These are phyloP conservation scores for Lomentospora prolificans DNA, from an alignment of 2,329 filamentous ascomycete species.

Conservation along the genomic window DNA sequence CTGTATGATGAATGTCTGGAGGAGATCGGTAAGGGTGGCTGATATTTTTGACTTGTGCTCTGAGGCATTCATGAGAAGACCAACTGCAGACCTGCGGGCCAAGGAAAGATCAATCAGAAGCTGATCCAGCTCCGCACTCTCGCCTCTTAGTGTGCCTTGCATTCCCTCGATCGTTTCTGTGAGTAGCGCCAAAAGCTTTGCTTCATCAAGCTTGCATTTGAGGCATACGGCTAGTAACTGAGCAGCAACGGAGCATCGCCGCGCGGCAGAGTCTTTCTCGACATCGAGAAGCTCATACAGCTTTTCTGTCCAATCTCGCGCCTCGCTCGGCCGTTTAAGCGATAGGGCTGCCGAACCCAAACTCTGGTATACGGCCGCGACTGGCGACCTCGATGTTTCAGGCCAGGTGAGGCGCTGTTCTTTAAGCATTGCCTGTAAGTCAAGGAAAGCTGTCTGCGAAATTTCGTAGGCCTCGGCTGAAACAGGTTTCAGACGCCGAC, in stretches of 20 bases:
- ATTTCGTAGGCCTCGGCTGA: slow-evolving; percentile 27
- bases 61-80: slow-evolving; percentile 26
- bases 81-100: slow-evolving; percentile 44
- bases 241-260: slow-evolving; percentile 41
- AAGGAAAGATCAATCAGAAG: slow-evolving; percentile 46
- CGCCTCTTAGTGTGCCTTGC: slow-evolving; percentile 51
- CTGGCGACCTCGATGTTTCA: slow-evolving; percentile 29
- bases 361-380: slow-evolving; percentile 40
- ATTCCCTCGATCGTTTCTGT: slow-evolving; percentile 41
- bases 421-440: slow-evolving; percentile 23
- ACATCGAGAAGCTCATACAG: slow-evolving; percentile 28
- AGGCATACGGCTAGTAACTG: slow-evolving; percentile 45
- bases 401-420: slow-evolving; percentile 23
- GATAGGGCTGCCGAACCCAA: slow-evolving; percentile 40
- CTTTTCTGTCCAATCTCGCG: slow-evolving; percentile 44
- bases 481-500: slow-evolving; percentile 36
- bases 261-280: slow-evolving; percentile 35
- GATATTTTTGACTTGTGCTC: neutral
- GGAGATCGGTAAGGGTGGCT: slow-evolving; percentile 22
- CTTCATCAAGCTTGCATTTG: slow-evolving; percentile 27
- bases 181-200: slow-evolving; percentile 31
- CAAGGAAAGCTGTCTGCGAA: slow-evolving; percentile 21
- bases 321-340: slow-evolving; percentile 36
- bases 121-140: slow-evolving; percentile 49
- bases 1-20: slow-evolving; percentile 47